These are phyloP conservation scores for Collybia sordida DNA, from an alignment of 768 basidiomycete genomes.

Conservation along the genomic window DNA sequence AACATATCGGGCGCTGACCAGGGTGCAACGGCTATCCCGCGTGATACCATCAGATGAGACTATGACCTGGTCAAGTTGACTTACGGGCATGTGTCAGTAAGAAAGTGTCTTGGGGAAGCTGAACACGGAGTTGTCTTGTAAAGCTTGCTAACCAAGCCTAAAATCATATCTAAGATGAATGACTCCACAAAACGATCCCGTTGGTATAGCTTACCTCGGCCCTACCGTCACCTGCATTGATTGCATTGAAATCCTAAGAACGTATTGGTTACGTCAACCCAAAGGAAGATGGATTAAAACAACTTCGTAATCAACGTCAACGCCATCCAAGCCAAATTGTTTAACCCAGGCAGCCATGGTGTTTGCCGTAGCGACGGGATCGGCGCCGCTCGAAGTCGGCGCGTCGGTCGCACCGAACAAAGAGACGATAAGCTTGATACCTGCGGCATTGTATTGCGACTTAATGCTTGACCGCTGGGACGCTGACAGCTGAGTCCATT, in stretches of 20 bases:
- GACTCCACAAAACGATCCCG: background rate
- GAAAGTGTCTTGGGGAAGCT: slow-evolving; percentile 46
- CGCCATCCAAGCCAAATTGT: slow-evolving; percentile 49
- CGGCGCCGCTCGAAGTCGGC: slow-evolving; percentile 44
- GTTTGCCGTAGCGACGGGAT: slow-evolving; percentile 46
- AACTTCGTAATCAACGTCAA: slow-evolving; percentile 60
- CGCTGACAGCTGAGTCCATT: slow-evolving; percentile 40
- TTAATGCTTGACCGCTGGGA: slow-evolving; percentile 39
- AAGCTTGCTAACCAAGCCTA: slow-evolving; percentile 51
- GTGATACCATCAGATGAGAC: too few relatives aligned
- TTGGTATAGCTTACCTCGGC: slow-evolving; percentile 39
- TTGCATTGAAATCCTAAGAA: slow-evolving; percentile 49
- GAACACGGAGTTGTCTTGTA: slow-evolving; percentile 43
- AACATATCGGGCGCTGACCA: slow-evolving; percentile 22
- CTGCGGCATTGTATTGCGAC: slow-evolving; percentile 49
- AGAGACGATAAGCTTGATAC: slow-evolving; percentile 59
- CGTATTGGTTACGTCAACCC: background rate
- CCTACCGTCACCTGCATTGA: slow-evolving; percentile 37
- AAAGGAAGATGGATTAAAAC: background rate
- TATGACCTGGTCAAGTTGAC: slow-evolving; percentile 10
- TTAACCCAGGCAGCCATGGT: slow-evolving; percentile 53
- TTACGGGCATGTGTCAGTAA: slow-evolving; percentile 55
- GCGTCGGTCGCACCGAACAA: slow-evolving; percentile 48
- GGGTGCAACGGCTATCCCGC: slow-evolving; percentile 42
- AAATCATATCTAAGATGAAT: too few relatives aligned